A percentile compares a stretch with the other conserved stretches of the same genome.
Evolutionary conservation across 805 yeast species (phyloP).

Genomic region (Wickerhamomyces chambardii): DNA sequence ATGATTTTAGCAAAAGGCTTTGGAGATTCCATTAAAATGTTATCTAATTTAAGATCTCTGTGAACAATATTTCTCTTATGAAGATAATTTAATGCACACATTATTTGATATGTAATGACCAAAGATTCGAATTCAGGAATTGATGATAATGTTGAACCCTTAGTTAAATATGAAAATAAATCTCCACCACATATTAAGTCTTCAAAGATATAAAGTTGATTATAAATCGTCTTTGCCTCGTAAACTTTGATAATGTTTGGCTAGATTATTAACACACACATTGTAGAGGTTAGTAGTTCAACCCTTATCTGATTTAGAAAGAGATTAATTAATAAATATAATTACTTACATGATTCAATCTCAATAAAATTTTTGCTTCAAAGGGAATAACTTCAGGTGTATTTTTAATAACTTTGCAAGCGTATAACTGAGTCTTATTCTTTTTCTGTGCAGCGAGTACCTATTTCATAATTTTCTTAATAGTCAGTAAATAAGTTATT

Average conservation of each 20-base stretch:
- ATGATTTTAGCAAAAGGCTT: constrained; percentile 42
- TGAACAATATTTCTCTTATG: constrained; percentile 50
- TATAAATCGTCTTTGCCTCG: constrained; percentile 20
- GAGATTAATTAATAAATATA: too few relatives aligned
- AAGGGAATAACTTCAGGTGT: constrained; percentile 20
- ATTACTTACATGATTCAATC: constrained; percentile 30
- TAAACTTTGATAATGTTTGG: constrained; percentile 41
- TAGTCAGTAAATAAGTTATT: neutral
- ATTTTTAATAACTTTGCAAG: constrained; percentile 37
- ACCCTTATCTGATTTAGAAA: too few relatives aligned
- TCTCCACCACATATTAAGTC: constrained; percentile 48
- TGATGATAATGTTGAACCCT: constrained; percentile 27
- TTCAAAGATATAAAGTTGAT: constrained; percentile 34
- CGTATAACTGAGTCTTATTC: constrained; percentile 23
- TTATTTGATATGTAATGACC: constrained; percentile 44
- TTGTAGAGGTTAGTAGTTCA: neutral
- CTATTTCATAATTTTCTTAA: constrained; percentile 3
- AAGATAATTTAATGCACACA: constrained; percentile 45
- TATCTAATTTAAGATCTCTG: constrained; percentile 60
- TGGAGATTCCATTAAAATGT: constrained; percentile 47
- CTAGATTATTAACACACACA: constrained; percentile 11
- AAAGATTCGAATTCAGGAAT: constrained; percentile 47
- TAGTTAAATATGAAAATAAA: constrained; percentile 42
- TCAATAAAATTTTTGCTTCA: constrained; percentile 34
- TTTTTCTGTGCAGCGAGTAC: constrained; percentile 23